Evolutionary conservation across 176 grass and related monocot genomes (phyloP), one percentile per base, ranked within the genome.

Genomic region (maize (Zea mays)): DNA sequence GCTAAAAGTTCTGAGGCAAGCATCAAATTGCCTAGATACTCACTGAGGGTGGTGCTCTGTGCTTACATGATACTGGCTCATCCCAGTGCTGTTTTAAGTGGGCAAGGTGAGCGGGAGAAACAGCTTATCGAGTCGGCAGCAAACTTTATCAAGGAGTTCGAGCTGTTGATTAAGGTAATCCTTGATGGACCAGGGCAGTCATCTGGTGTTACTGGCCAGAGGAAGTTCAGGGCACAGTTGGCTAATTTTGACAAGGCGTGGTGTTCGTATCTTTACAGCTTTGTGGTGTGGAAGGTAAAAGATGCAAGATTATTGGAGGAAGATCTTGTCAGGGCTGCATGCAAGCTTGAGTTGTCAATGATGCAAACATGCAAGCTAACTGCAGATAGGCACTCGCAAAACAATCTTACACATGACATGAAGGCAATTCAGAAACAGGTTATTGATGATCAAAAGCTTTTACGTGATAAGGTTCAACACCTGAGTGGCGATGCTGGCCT

Each of bases 41-140:
- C 89, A 37, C 85, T 89, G 33, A 86, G 96, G 80, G 87, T 99
- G 15, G 88, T 90, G 20, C 91, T 99, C 14, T 99, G 92, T 83
- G 90, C 96, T 78, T 99, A 99, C 81, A 99, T 99, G 96, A 90
- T 99, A 88, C 71, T 99, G 72, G 91, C 90, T 65, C 96, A 99
- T 82, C 96, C 96, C 64, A 81, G 67, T 89, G 96, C 92, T 65
- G 96, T 99, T 85, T 89, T 99, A 54, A 99, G 96, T 69, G 96
- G 89, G 36, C 90, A 86, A 78, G 92, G 96, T 8, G 92, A 95
- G 57, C 82, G 71, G 51, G 96, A 99, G 72, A 86, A 61, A 39
- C 70, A 83, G 51, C 83, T 99, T 56, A 85, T 88, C 77, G 85
- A 90, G 50, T 91, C 96, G 1, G 87, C 92, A 41, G 67, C 68